Percentiles rank a stretch among this genome's conserved stretches.
Evolutionary conservation across 805 yeast genomes (phyloP).

Genomic region (Lachancea sp.): DNA sequence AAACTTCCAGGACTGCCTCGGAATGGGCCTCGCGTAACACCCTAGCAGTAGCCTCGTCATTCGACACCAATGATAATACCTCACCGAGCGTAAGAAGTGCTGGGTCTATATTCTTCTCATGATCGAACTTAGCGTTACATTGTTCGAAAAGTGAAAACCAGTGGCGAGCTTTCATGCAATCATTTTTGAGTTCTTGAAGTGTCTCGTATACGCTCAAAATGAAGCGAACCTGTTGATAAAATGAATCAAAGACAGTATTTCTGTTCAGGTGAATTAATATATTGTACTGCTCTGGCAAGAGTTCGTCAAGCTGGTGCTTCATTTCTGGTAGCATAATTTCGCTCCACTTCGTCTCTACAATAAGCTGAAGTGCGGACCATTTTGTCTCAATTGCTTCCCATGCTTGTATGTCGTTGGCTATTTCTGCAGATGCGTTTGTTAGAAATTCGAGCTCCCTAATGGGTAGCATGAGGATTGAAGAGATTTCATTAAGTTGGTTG

Average conservation of each 20-base stretch:
- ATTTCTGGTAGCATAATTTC: neutral
- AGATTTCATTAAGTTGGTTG: neutral
- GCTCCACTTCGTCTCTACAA: constrained; percentile 12
- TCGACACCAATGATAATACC: constrained; percentile 51
- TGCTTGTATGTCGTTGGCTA: constrained; percentile 8
- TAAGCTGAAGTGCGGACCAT: constrained; percentile 7
- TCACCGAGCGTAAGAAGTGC: constrained; percentile 44
- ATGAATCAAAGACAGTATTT: neutral
- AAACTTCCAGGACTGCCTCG: constrained; percentile 59
- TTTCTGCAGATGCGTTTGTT: constrained; percentile 6
- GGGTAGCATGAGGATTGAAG: neutral
- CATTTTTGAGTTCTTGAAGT: constrained; percentile 46
- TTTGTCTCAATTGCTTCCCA: constrained; percentile 11
- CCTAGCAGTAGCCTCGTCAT: constrained; percentile 42
- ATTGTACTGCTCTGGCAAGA: neutral
- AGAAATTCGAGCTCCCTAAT: neutral
- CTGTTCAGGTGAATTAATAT: neutral
- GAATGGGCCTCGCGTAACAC: constrained; percentile 61
- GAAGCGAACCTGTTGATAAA: neutral
- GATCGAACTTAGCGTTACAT: neutral
- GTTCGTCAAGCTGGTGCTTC: neutral
- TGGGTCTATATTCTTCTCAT: neutral
- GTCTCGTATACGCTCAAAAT: neutral
- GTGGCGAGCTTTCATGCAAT: constrained; percentile 57
- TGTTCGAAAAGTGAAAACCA: constrained; percentile 45